phyloP scores from a whole-genome alignment of 1,284 basidiomycete species.

The Cryptococcus sp. region DNA sequence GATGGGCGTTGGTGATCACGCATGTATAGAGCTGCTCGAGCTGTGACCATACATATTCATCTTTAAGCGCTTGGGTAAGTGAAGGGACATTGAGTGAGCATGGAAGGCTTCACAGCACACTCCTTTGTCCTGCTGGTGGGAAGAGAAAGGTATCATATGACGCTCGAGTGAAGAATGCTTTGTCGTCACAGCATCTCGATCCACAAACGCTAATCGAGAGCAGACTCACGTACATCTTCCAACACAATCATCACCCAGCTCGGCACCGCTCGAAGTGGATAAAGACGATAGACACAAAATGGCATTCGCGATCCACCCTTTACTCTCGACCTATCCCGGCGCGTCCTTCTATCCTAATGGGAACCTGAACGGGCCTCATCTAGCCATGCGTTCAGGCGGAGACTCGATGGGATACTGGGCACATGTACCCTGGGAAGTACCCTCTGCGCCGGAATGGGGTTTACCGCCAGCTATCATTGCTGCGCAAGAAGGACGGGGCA shows the following conservation, averaged over 20 bases:
- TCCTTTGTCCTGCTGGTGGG: no score
- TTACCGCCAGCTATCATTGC: conserved; percentile 32
- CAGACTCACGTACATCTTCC: no score
- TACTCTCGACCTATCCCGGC: conserved; percentile 26
- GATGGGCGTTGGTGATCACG: no score
- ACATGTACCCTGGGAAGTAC: conserved; percentile 32
- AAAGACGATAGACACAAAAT: conserved; percentile 4
- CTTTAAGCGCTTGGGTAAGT: no score
- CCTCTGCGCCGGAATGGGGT: conserved; percentile 26
- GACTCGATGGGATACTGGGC: conserved; percentile 39
- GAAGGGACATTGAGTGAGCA: background rate
- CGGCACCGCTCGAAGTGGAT: no score
- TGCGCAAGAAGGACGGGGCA: conserved; percentile 35
- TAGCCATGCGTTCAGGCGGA: conserved; percentile 32
- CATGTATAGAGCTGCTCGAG: no score
- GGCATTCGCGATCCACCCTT: conserved; percentile 27
- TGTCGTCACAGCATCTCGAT: no score
- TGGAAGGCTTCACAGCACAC: no score
- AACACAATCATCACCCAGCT: no score
- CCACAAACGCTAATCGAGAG: no score
- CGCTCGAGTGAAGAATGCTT: background rate
- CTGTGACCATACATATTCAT: no score
- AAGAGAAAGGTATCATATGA: no score
- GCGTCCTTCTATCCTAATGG: conserved; percentile 36
- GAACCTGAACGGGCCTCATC: conserved; percentile 40